phyloP scores from a whole-genome alignment of 108 stramenopile species.

The Aurantiochytrium sp. region DNA sequence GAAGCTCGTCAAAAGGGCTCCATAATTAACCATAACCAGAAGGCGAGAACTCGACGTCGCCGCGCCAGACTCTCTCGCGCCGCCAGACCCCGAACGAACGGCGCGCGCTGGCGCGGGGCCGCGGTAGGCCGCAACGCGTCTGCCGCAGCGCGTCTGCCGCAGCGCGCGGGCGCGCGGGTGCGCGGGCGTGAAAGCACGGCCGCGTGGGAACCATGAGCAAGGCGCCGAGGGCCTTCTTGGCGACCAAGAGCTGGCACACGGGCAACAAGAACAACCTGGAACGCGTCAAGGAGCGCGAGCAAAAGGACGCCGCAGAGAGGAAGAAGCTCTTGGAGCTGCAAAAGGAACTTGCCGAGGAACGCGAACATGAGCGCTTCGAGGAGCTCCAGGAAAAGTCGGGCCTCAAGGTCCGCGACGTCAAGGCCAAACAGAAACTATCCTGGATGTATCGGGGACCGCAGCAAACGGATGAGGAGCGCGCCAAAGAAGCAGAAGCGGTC shows the following conservation, averaged over 20 bases:
- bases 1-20: no score
- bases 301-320: not conserved
- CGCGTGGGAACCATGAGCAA: not conserved
- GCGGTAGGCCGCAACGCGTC: no score
- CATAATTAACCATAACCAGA: no score
- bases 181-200: no score
- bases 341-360: conserved; percentile 3
- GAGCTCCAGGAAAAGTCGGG: not conserved
- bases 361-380: not conserved
- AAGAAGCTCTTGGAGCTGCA: conserved; percentile 10
- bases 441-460: conserved; percentile 1
- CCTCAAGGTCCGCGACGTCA: not conserved
- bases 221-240: not conserved
- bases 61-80: no score
- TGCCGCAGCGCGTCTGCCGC: no score
- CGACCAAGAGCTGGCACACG: conserved; percentile 10
- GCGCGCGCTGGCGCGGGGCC: no score
- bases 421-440: not conserved
- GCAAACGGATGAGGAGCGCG: not conserved
- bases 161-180: no score
- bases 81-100: no score
- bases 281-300: not conserved
- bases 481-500: not conserved
- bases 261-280: not conserved
- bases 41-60: no score